phyloP scores from a whole-genome alignment of 225 moss, liverwort and hornwort species.

The Ulota crispa region DNA sequence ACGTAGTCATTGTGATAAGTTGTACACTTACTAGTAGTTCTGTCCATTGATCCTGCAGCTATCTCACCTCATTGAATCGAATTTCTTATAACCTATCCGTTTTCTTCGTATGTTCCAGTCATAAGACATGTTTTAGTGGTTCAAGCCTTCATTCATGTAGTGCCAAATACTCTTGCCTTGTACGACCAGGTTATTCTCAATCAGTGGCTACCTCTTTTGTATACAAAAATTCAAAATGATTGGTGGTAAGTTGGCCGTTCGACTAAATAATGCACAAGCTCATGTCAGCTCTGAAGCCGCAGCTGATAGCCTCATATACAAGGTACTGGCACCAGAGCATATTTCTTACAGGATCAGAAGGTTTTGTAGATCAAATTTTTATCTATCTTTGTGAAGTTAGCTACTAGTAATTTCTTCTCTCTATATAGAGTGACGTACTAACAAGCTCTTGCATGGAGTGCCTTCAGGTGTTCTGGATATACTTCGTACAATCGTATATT shows the following conservation, averaged over 20 bases:
- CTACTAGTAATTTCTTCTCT: not conserved
- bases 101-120: not conserved
- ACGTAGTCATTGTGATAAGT: not conserved
- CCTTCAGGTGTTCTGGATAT: conserved; percentile 80
- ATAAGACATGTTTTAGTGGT: not conserved
- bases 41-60: not conserved
- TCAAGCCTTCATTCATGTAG: not conserved
- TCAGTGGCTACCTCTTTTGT: conserved; percentile 51
- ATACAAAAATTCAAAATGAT: conserved; percentile 77
- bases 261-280: conserved; percentile 73
- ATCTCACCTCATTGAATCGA: not conserved
- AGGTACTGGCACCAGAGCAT: conserved; percentile 47
- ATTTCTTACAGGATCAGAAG: not conserved
- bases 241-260: conserved; percentile 75
- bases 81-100: not conserved
- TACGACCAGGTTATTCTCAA: conserved; percentile 42
- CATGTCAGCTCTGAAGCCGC: conserved; percentile 83
- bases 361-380: not conserved
- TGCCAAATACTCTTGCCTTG: not conserved
- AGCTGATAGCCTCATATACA: conserved; percentile 82
- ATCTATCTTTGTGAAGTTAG: not conserved
- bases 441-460: not conserved
- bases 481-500: conserved; percentile 87
- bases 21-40: not conserved
- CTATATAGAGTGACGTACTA: not conserved